Evolutionary conservation across 73 alveolate genomes (phyloP).

Genomic region (Uronychia setigera): DNA sequence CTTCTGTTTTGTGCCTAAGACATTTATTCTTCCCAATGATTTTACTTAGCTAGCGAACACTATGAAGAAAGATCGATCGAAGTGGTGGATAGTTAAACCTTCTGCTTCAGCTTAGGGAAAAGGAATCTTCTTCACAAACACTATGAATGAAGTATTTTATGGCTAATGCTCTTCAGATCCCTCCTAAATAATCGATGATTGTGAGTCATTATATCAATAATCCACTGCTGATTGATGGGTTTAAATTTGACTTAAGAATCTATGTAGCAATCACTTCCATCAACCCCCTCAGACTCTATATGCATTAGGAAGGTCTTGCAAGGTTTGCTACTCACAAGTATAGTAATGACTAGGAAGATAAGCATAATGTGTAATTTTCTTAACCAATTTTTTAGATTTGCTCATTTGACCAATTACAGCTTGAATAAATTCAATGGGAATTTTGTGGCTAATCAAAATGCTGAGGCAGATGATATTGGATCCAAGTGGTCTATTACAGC

Average conservation of each 20-base stretch:
- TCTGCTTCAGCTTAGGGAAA: constrained; percentile 92
- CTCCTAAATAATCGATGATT: constrained; percentile 51
- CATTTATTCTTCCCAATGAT: constrained; percentile 87
- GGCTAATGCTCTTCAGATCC: constrained; percentile 56
- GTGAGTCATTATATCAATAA: constrained; percentile 83
- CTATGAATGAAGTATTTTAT: constrained; percentile 59
- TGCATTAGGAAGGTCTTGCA: constrained; percentile 94
- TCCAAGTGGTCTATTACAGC: constrained; percentile 86
- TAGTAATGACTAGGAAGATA: constrained; percentile 57
- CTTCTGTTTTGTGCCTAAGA: constrained; percentile 81
- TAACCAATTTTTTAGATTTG: constrained; percentile 60
- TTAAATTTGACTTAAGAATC: constrained; percentile 89
- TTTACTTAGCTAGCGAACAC: constrained; percentile 69
- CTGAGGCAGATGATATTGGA: constrained; percentile 74
- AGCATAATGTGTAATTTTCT: constrained; percentile 44
- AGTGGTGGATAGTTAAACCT: constrained; percentile 91
- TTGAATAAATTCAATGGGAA: constrained; percentile 70
- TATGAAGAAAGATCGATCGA: constrained; percentile 65
- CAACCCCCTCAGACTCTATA: constrained; percentile 91
- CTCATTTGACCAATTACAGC: constrained; percentile 87
- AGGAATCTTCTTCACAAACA: constrained; percentile 85
- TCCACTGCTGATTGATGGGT: constrained; percentile 89
- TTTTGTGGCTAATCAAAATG: constrained; percentile 67
- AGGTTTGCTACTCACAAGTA: constrained; percentile 95
- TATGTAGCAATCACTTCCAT: constrained; percentile 85